Percentiles rank a stretch among this genome's conserved stretches.
Evolutionary conservation across 257 asterid species (phyloP).

Genomic region (Voacanga thouarsii): DNA sequence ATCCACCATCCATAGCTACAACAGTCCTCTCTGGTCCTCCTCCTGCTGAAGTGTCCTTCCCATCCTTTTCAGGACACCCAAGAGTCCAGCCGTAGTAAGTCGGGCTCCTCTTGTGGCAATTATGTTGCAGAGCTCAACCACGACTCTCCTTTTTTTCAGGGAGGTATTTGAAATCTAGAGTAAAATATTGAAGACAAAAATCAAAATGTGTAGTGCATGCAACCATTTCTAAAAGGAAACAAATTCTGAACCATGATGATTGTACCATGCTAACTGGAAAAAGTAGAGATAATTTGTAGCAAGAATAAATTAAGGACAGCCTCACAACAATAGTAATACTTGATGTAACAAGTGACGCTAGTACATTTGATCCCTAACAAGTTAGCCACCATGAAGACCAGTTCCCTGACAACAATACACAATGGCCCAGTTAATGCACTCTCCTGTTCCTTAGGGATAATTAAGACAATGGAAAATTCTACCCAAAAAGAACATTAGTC

Average conservation of each 20-base stretch:
- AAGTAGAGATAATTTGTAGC: background rate
- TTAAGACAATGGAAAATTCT: background rate
- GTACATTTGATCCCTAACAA: background rate
- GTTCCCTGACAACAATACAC: background rate
- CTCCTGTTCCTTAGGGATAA: background rate
- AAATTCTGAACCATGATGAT: background rate
- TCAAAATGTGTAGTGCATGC: background rate
- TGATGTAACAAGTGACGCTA: background rate
- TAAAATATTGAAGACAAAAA: background rate
- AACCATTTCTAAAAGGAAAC: background rate
- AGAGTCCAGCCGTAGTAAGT: constrained; percentile 72
- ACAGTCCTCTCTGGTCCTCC: constrained; percentile 51
- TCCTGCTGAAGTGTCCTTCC: constrained; percentile 49
- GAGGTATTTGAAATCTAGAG: constrained; percentile 62
- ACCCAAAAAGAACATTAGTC: background rate
- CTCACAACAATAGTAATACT: background rate
- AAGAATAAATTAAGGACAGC: background rate
- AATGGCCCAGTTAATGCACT: background rate
- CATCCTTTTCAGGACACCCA: constrained; percentile 74
- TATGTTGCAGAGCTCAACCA: constrained; percentile 62
- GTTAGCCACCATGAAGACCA: background rate
- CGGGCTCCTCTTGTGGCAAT: constrained; percentile 80
- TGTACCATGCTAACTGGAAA: background rate
- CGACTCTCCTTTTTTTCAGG: constrained; percentile 44
- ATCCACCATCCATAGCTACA: constrained; percentile 82